Evolutionary conservation across 2,329 filamentous ascomycete species (phyloP), one percentile per base, ranked within the genome.

Genomic region (Fusarium pilosicola): DNA sequence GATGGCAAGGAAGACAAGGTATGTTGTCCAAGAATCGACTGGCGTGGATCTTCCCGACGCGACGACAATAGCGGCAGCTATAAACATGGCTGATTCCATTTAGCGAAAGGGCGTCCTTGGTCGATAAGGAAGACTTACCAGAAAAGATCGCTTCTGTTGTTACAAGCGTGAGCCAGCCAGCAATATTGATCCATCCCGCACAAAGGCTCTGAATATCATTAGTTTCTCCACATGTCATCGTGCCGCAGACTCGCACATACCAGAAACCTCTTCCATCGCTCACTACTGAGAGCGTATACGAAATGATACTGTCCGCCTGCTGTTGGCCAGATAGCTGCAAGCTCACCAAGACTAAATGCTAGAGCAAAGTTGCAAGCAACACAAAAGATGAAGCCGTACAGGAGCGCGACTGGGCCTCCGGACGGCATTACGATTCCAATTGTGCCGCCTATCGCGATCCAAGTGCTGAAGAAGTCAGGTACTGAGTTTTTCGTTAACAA

Each of bases 161-260:
- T 26, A 57, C 54, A 2, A 57, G 38, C 7, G 54, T 57, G 10
- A 57, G 54, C 54, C 54, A 57, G 1, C 54, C 54, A 4, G 54
- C 54, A 45, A 57, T 57, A 5, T 57, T 57, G 38, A 57, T 57
- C 54, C 54, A 57, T 24, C 54, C 54, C 5, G 54, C 54, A 17
- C 54, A 57, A 8, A 57, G 38, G 17, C 54, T 57, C 54, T 57
- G 17, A 2, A 15, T 18, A 15, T 20, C 7, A 14, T 57, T 17
- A 57, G 22, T 5, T 7, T 17, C 15, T 14, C 2, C 6, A 4
- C 0, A 17, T 3, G 9, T 6, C 26, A 6, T 17, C 8, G 5
- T 30, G 2, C 38, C 3, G 0, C 2, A 30, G 9, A 20, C 1
- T 2, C 3, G 9, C 2, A 17, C 54, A 7, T 34, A 57, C 54